phyloP scores from a whole-genome alignment of 352 stramenopile species.

The Pythium dissotocum region DNA sequence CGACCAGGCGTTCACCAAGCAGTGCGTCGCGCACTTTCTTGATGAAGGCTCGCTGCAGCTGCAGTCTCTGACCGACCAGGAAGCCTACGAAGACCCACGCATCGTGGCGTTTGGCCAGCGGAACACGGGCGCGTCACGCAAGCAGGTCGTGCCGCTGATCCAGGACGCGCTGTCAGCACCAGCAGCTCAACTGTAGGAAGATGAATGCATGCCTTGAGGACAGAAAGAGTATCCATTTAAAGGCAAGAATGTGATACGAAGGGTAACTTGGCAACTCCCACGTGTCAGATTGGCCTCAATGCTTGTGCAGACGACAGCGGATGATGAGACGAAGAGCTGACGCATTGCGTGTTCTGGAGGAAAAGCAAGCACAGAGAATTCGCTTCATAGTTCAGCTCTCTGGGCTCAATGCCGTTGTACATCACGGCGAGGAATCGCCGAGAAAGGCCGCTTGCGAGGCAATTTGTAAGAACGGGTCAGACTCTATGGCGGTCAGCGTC shows the following conservation, averaged over 20 bases:
- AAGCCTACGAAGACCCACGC: conserved; percentile 30
- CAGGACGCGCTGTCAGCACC: conserved; percentile 39
- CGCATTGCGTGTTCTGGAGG: too few relatives aligned
- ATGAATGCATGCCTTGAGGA: background rate
- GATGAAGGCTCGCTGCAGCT: conserved; percentile 46
- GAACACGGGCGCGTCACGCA: conserved; percentile 65
- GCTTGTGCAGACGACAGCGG: background rate
- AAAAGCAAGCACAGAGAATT: too few relatives aligned
- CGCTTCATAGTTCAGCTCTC: too few relatives aligned
- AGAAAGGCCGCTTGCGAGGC: too few relatives aligned
- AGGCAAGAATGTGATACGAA: too few relatives aligned
- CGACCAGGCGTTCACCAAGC: conserved; percentile 20
- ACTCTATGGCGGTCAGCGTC: too few relatives aligned
- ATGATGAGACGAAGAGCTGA: too few relatives aligned
- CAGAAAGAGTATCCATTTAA: too few relatives aligned
- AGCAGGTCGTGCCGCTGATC: conserved; percentile 77
- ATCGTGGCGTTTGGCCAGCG: conserved; percentile 54
- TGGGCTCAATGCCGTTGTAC: too few relatives aligned
- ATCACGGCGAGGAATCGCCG: too few relatives aligned
- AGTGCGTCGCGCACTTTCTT: conserved; percentile 44
- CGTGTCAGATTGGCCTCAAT: background rate
- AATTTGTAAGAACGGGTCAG: too few relatives aligned
- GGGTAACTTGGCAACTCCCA: too few relatives aligned
- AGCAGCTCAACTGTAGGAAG: conserved; percentile 15
- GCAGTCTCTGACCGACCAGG: conserved; percentile 22